Evolutionary conservation across 306 rosid genomes (phyloP).

Genomic region (Medicago ruthenica): DNA sequence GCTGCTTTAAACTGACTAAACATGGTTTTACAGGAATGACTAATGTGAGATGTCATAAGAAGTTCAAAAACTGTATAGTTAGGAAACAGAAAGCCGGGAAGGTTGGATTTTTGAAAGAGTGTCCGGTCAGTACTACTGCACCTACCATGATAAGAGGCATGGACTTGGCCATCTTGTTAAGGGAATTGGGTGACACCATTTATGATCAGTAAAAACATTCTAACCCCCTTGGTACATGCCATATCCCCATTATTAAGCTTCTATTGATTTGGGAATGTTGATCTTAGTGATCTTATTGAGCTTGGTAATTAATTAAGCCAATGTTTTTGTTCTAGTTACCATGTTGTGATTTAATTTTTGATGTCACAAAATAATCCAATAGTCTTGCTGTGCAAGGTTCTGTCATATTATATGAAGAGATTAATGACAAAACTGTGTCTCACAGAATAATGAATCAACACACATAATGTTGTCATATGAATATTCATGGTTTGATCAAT

Average conservation of each 20-base stretch:
- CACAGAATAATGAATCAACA: too few species aligned
- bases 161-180: slow-evolving; percentile 81
- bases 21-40: slow-evolving; percentile 58
- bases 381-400: not conserved
- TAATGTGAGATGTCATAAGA: slow-evolving; percentile 68
- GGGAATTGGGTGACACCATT: slow-evolving; percentile 53
- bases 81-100: slow-evolving; percentile 69
- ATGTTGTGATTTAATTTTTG: not conserved
- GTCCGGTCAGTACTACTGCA: slow-evolving; percentile 61
- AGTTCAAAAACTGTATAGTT: slow-evolving; percentile 67
- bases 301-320: not conserved
- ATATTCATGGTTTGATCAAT: slow-evolving; percentile 16
- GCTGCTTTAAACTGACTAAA: not conserved
- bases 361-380: not conserved
- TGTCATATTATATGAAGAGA: not conserved
- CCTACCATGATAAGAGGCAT: slow-evolving; percentile 83
- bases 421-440: too few species aligned
- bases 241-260: not conserved
- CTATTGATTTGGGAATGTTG: slow-evolving; percentile 5
- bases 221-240: not conserved
- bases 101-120: slow-evolving; percentile 68
- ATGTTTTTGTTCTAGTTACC: not conserved
- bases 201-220: not conserved
- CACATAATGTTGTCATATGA: not conserved
- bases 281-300: slow-evolving; percentile 34